phyloP scores from a whole-genome alignment of 306 rosid genomes.

The Prosopis cineraria region DNA sequence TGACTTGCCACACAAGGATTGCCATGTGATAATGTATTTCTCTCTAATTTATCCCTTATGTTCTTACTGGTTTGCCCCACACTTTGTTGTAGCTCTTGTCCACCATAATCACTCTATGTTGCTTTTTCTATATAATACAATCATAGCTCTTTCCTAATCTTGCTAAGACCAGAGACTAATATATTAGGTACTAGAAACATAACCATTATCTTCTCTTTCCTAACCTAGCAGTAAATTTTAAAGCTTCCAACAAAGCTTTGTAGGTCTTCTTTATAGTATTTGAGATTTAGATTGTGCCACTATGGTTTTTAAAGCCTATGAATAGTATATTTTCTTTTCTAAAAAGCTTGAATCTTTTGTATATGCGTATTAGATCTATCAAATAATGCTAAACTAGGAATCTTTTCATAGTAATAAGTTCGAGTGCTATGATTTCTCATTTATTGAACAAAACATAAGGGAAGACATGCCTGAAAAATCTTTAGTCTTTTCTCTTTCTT shows the following conservation, averaged over 20 bases:
- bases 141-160: background rate
- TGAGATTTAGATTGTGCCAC: no score
- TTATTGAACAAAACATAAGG: background rate
- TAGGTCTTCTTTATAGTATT: background rate
- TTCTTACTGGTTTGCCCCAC: background rate
- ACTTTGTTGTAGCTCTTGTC: background rate
- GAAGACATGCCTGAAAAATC: conserved; percentile 3
- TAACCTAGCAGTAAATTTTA: background rate
- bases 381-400: background rate
- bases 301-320: no score
- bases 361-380: no score
- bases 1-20: background rate
- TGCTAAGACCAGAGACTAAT: no score
- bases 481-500: background rate
- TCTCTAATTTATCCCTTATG: background rate
- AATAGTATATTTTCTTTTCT: background rate
- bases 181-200: background rate
- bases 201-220: background rate
- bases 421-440: background rate
- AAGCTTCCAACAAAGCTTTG: background rate
- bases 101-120: background rate
- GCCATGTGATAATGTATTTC: background rate
- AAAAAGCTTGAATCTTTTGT: no score
- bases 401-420: background rate
- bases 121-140: no score